phyloP scores from a whole-genome alignment of 2,329 filamentous ascomycete genomes.

The Stromatinia cepivora region DNA sequence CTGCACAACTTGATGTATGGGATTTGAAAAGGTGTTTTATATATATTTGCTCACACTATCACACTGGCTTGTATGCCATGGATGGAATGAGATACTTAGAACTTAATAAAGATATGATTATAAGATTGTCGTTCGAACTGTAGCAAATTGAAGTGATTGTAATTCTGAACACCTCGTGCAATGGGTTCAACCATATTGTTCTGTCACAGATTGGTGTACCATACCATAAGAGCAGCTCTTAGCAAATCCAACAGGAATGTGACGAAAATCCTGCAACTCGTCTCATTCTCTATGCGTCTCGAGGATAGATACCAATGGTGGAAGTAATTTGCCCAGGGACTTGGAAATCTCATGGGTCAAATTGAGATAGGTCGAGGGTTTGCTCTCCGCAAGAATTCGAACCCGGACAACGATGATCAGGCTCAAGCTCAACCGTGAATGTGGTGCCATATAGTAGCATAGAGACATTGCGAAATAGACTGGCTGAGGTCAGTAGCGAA shows the following conservation, averaged over 20 bases:
- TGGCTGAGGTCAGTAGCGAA: background rate
- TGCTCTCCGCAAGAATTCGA: background rate
- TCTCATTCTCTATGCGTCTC: too few relatives aligned
- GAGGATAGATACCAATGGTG: background rate
- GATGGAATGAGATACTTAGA: background rate
- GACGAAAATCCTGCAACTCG: too few relatives aligned
- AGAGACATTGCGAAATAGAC: background rate
- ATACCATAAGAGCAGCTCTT: background rate
- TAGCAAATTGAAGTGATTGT: background rate
- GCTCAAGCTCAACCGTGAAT: background rate
- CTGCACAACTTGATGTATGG: background rate
- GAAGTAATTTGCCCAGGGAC: background rate
- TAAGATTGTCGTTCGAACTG: background rate
- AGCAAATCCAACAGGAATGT: background rate
- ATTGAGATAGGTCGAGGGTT: background rate
- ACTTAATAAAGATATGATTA: constrained; percentile 1
- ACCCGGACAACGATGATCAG: background rate
- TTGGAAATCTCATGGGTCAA: background rate
- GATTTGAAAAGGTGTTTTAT: background rate
- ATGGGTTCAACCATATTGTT: background rate
- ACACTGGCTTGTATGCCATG: background rate
- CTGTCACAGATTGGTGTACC: background rate
- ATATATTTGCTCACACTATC: background rate
- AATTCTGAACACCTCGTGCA: background rate
- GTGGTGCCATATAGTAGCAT: background rate